Evolutionary conservation across 148 eudicot species (phyloP).

Genomic region (Drosera capensis): DNA sequence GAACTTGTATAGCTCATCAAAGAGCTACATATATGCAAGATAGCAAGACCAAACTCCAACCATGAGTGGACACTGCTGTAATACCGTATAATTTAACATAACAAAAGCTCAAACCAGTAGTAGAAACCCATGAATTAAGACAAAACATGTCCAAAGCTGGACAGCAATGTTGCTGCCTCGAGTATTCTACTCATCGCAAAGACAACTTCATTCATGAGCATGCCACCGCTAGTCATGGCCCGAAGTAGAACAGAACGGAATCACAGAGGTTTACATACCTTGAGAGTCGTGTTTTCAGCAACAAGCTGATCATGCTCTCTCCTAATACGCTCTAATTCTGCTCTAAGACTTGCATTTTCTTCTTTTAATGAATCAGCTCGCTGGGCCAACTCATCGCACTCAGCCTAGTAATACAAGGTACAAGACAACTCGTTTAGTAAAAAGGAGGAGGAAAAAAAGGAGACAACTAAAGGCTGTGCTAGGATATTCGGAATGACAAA

Average conservation of each 20-base stretch:
- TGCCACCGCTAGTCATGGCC: background rate
- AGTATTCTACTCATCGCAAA: background rate
- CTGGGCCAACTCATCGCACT: conserved; percentile 87
- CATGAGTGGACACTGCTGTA: too few relatives aligned
- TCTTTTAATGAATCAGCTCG: conserved; percentile 79
- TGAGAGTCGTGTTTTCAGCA: conserved; percentile 56
- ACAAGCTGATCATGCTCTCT: conserved; percentile 66
- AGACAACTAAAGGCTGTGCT: background rate
- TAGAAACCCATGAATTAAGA: conserved; percentile 1
- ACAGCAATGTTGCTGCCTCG: background rate
- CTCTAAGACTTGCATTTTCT: conserved; percentile 77
- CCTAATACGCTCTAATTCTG: conserved; percentile 55
- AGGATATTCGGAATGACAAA: background rate
- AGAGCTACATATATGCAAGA: too few relatives aligned
- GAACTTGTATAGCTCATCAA: too few relatives aligned
- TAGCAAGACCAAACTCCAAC: too few relatives aligned
- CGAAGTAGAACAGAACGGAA: background rate
- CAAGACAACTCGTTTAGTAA: background rate
- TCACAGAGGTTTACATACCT: conserved; percentile 31
- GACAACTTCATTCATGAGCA: background rate
- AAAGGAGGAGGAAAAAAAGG: background rate
- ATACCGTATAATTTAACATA: too few relatives aligned
- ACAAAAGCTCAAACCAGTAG: too few relatives aligned
- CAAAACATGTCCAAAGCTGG: background rate
- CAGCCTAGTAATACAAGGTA: conserved; percentile 35